Evolutionary conservation across 176 grass and related monocot species (phyloP), one percentile per base, ranked within the genome.

Genomic region (Oryza brachyantha): DNA sequence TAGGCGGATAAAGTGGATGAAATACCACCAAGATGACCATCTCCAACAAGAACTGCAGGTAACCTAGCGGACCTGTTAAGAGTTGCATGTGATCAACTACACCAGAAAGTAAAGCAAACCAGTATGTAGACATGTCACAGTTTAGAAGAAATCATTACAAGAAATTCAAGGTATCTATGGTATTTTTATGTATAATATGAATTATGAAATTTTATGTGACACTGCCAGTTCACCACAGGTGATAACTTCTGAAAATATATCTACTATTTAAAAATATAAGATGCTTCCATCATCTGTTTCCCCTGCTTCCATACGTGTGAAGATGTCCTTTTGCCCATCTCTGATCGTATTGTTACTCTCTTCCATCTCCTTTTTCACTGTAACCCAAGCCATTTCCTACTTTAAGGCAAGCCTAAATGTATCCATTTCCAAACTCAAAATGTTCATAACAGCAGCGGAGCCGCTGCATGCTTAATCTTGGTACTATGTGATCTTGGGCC

Each of bases 1-100:
- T 92, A 97, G 38, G 94, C 89, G 78, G 91, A 90, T 79, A 97
- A 86, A 82, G 94, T 97, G 55, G 89, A 86, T 61, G 94, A 97
- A 83, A 97, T 97, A 41, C 94, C 91, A 73, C 94, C 94, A 48
- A 97, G 82, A 70, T 82, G 84, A 3, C 94, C 94, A 82, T 97
- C 91, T 86, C 94, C 94, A 88, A 97, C 94, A 72, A 97, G 89
- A 80, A 97, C 78, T 35, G 73, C 87, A 61, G 94, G 94, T 65
- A 97, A 84, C 70, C 94, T 90, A 76, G 94, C 90, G 61, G 91
- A 85, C 68, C 91, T 97, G 87, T 29, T 36, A 83, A 88, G 28
- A 78, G 35, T 67, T 72, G 29, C 35, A 86, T 27, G 2, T 24
- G 69, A 83, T 65, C 12, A 73, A 26, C 5, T 9, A 59, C 9